Conservation (phyloP, 305 asterid genomes). For the Fraxinus albicans region DNA sequence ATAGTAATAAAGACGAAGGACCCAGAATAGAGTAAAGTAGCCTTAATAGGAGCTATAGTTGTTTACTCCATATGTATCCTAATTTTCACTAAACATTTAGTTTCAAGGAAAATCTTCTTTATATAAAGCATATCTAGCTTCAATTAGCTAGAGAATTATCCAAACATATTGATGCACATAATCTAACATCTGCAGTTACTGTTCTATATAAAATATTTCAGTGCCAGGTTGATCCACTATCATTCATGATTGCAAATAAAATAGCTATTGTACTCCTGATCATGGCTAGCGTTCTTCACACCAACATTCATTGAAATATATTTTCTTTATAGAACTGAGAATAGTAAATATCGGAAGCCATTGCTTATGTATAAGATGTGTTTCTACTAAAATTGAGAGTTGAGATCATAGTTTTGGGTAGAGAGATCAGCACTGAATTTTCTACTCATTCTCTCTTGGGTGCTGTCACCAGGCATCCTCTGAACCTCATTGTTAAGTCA, state of each 20-base stretch:
- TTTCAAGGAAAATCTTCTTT: neutral
- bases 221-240: neutral
- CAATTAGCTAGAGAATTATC: neutral
- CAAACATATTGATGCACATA: neutral
- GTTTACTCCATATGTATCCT: slow-evolving; percentile 11
- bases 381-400: neutral
- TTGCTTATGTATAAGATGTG: neutral
- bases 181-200: neutral
- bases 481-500: neutral
- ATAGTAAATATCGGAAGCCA: neutral
- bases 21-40: neutral
- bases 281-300: neutral
- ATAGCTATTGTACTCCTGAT: neutral
- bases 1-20: neutral
- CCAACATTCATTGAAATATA: neutral
- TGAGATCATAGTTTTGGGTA: neutral
- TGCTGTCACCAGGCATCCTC: neutral
- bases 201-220: neutral
- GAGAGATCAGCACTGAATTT: neutral
- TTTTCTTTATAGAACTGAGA: neutral
- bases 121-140: neutral
- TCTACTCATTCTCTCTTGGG: neutral
- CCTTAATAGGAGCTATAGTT: slow-evolving; percentile 11
- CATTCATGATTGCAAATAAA: neutral
- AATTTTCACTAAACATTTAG: neutral